Evolutionary conservation across 768 basidiomycete species (phyloP).

Genomic region (Podaxis carcinomalis): DNA sequence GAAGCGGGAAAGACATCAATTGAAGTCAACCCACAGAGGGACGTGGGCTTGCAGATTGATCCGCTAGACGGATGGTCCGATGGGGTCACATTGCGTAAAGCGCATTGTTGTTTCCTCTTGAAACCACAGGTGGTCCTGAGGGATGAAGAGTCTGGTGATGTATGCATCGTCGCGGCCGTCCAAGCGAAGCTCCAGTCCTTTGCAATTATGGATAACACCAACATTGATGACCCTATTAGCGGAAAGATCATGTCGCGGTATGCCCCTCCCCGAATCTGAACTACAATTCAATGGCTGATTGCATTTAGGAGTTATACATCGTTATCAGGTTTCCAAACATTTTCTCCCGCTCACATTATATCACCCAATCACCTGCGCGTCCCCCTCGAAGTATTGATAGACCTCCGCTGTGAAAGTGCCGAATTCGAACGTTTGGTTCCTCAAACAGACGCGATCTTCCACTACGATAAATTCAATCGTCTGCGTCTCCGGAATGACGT

Average conservation of each 20-base stretch:
- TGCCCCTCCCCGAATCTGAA: slow-evolving; percentile 12
- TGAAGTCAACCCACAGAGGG: slow-evolving; percentile 26
- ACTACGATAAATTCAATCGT: slow-evolving; percentile 94
- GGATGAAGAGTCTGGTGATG: slow-evolving; percentile 48
- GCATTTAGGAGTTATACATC: slow-evolving; percentile 65
- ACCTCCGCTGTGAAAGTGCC: slow-evolving; percentile 74
- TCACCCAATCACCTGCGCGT: slow-evolving; percentile 52
- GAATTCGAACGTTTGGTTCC: slow-evolving; percentile 89
- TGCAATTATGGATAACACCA: slow-evolving; percentile 74
- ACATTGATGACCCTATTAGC: slow-evolving; percentile 78
- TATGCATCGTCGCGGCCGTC: slow-evolving; percentile 73
- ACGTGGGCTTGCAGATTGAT: slow-evolving; percentile 35
- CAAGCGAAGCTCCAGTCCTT: slow-evolving; percentile 78
- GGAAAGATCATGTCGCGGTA: slow-evolving; percentile 85
- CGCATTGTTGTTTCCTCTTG: slow-evolving; percentile 80
- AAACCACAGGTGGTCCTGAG: slow-evolving; percentile 87
- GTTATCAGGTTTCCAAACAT: slow-evolving; percentile 81
- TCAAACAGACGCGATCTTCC: slow-evolving; percentile 79
- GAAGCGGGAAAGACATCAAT: slow-evolving; percentile 47
- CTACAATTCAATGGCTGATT: neutral
- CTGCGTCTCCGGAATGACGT: slow-evolving; percentile 75
- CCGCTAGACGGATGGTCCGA: slow-evolving; percentile 72
- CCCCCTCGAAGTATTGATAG: slow-evolving; percentile 88
- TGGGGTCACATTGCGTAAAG: slow-evolving; percentile 63
- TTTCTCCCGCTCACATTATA: slow-evolving; percentile 57